Base-by-base conservation (phyloP, 306 rosid genomes). In the Vachellia collinsii region DNA sequence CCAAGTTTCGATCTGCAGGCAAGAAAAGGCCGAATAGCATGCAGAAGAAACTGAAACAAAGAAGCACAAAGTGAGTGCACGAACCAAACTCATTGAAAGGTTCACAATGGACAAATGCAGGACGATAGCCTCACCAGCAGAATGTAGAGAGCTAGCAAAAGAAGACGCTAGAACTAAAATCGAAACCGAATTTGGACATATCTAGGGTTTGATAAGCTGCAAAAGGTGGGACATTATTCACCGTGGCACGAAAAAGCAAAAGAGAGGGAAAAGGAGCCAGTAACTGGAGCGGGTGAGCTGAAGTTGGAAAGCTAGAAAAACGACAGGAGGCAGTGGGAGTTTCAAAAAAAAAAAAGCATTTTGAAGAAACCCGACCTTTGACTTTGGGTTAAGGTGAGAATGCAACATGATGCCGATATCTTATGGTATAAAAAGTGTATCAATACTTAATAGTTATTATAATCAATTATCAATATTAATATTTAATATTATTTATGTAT, bases 81-180 rank as follows among this genome's bases (percentile, higher is more conserved):
- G 51, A 34, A 36, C 17, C 59, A 23, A 44, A 72, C 43, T 12
- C 41, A 17, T 37, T 46, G 13, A 41, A 42, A n/a, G 51, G 3
- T 56, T 56, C 8, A 25, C 23, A 39, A 46, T 42, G 29, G 62
- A 19, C 41, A 51, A 41, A 44, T n/a, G 50, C 72, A 70, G 38
- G 19, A 85, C 29, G 23, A 4, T 14, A 39, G 77, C 20, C 36
- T 7, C 72, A 77, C 82, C 77, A 72, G 42, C 74, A 72, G 68
- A 80, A 37, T 87, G 70, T 7, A 44, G 70, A 88, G 95, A 94
- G 90, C 97, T 88, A 83, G 53, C 22, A 16, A 68, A 75, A 23
- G 75, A 58, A 72, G 85, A 73, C 44, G 42, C 56, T n/a, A 66
- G 67, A 70, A 61, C 56, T 61, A 80, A 69, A 79, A 72, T 25